phyloP scores from a whole-genome alignment of 2,329 filamentous ascomycete genomes.

The Chaetomiaceae sp. region DNA sequence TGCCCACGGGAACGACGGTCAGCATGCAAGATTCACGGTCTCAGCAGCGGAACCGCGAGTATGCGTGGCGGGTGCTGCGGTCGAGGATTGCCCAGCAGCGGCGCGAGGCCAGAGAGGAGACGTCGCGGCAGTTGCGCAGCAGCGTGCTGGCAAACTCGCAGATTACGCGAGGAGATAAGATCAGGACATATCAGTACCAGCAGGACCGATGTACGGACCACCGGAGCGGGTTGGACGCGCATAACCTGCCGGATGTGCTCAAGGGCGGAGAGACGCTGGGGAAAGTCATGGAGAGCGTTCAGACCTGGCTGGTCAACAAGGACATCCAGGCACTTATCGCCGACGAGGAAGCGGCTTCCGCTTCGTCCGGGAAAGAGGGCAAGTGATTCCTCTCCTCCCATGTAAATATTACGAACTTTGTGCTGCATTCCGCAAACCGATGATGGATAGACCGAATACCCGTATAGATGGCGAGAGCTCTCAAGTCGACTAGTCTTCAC shows the following conservation, averaged over 20 bases:
- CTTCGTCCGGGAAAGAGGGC: constrained; percentile 15
- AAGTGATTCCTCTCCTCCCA: constrained; percentile 5
- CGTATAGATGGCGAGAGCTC: background rate
- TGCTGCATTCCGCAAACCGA: background rate
- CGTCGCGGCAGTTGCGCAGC: constrained; percentile 67
- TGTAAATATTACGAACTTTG: constrained; percentile 6
- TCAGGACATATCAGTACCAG: constrained; percentile 81
- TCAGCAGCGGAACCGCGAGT: constrained; percentile 82
- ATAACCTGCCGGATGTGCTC: constrained; percentile 77
- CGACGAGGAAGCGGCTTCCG: constrained; percentile 51
- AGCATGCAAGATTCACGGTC: constrained; percentile 91
- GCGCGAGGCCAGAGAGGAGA: constrained; percentile 78
- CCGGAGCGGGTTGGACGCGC: constrained; percentile 71
- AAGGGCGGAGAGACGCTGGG: constrained; percentile 68
- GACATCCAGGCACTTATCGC: constrained; percentile 69
- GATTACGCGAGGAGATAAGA: constrained; percentile 88
- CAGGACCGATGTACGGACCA: constrained; percentile 84
- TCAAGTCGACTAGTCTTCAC: too few relatives aligned
- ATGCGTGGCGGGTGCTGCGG: constrained; percentile 80
- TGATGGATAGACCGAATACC: constrained; percentile 8
- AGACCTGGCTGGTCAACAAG: constrained; percentile 67
- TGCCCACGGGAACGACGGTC: constrained; percentile 80
- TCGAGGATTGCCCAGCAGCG: constrained; percentile 75
- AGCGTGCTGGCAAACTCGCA: constrained; percentile 74
- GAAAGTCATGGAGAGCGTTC: constrained; percentile 72